Base-by-base conservation (phyloP, 1,284 basidiomycete species). In the Ganoderma sinense region DNA sequence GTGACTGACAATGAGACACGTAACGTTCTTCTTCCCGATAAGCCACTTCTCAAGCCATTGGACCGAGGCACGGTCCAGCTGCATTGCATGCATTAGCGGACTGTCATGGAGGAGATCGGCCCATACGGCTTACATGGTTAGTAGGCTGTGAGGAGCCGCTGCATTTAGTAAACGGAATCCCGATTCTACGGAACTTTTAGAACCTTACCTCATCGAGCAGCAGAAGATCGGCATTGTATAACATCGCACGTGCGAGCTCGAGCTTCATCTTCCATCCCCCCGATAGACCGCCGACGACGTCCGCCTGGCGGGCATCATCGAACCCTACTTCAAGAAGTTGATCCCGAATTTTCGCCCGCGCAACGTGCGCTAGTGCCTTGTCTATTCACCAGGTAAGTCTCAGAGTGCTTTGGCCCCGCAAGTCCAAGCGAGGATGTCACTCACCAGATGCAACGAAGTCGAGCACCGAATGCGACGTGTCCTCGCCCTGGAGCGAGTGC, bases 241-340 rank as follows among this genome's bases (percentile, higher is more conserved):
- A 84, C 95, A 98, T 98, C n/a, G 97, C 97, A 76, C 96, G 86
- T 18, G 93, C 96, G 62, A 94, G 89, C 84, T 94, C 97, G 72
- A 96, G 89, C 85, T 96, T 96, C 97, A 99, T 99, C 87, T 99
- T 99, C 97, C 97, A 99, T 64, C 98, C 97, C 81, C 98, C 98
- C 26, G 97, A 98, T 70, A 99, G 86, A 66, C 95, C 94, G 62
- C 94, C 94, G 71, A 99, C 97, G 58, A 90, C 85, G 78, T 97
- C 94, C 53, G 87, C 82, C 83, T 99, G 97, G 72, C 96, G 89
- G 69, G 87, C 89, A 73, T 95, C 94, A 75, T 97, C 94, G 80
- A 99, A 99, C 61, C 98, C 97, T 70, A 98, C 95, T 75, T 94
- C 94, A 20, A 87, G 76, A 20, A 98, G 87, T 80, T 96, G 94